Conservation (phyloP, 2,329 filamentous ascomycete species). For the Alternaria conjuncta region DNA sequence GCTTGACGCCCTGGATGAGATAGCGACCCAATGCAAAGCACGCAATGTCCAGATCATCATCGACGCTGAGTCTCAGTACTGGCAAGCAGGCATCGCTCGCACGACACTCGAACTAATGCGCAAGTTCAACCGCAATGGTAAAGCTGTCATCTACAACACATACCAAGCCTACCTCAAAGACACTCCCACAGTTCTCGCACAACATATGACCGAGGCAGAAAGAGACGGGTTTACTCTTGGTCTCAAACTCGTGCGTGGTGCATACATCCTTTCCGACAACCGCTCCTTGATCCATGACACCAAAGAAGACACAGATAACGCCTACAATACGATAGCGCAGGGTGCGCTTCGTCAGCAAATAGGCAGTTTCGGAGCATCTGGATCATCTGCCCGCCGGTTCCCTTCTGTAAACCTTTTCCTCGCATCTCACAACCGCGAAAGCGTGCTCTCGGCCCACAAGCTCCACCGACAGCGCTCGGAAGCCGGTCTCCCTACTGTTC, state of each 20-base stretch:
- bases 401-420: slow-evolving; percentile 67
- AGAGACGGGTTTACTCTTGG: slow-evolving; percentile 60
- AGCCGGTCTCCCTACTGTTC: slow-evolving; percentile 54
- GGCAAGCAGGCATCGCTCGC: slow-evolving; percentile 53
- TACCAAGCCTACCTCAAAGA: slow-evolving; percentile 65
- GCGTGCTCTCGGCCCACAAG: slow-evolving; percentile 63
- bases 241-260: slow-evolving; percentile 64
- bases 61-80: slow-evolving; percentile 57
- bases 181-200: slow-evolving; percentile 50
- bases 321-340: slow-evolving; percentile 73
- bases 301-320: slow-evolving; percentile 62
- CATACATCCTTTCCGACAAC: slow-evolving; percentile 61
- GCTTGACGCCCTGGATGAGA: slow-evolving; percentile 51
- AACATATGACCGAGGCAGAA: slow-evolving; percentile 56
- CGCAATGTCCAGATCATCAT: slow-evolving; percentile 53
- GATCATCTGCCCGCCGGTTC: slow-evolving; percentile 34
- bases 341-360: slow-evolving; percentile 48
- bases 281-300: slow-evolving; percentile 60
- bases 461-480: slow-evolving; percentile 50
- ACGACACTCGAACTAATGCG: slow-evolving; percentile 63
- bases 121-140: slow-evolving; percentile 58
- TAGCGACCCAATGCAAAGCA: slow-evolving; percentile 50
- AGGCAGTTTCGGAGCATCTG: slow-evolving; percentile 24
- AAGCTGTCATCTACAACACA: slow-evolving; percentile 71
- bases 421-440: slow-evolving; percentile 81